Percentiles rank a stretch among this genome's conserved stretches.
Conservation (phyloP, 2,329 filamentous ascomycete species). For the Fusarium mundagurra region DNA sequence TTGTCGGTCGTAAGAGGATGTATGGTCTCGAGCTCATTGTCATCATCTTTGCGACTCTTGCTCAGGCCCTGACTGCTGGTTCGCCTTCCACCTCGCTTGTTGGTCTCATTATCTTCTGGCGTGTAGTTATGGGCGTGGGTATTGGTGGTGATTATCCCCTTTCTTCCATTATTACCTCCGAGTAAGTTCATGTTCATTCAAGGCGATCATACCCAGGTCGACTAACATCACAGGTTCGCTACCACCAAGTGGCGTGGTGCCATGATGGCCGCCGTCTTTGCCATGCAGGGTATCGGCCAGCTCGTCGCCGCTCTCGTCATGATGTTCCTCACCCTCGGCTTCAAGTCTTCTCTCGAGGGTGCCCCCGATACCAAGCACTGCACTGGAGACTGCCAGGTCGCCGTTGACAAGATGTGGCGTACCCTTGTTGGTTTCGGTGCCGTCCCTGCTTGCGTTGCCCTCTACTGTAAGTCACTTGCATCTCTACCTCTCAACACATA, state of each 20-base stretch:
- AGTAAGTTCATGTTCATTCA: conserved; percentile 56
- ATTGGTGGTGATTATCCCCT: conserved; percentile 76
- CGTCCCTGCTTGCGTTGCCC: conserved; percentile 80
- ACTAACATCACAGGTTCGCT: conserved; percentile 60
- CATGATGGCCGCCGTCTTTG: conserved; percentile 89
- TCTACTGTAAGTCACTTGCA: conserved; percentile 67
- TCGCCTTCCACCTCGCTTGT: conserved; percentile 72
- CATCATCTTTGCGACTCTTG: conserved; percentile 82
- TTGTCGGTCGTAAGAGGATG: conserved; percentile 76
- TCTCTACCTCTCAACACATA: neutral
- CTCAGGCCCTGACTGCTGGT: conserved; percentile 72
- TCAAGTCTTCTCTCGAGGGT: conserved; percentile 69
- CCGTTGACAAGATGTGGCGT: conserved; percentile 89
- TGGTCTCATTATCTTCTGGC: conserved; percentile 81
- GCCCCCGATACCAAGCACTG: conserved; percentile 66
- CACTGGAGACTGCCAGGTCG: conserved; percentile 48
- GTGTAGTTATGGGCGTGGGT: conserved; percentile 72
- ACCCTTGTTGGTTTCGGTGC: conserved; percentile 83
- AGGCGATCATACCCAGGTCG: rapidly evolving
- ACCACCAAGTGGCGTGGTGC: conserved; percentile 86
- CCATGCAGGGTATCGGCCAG: conserved; percentile 88
- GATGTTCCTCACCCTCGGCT: conserved; percentile 77
- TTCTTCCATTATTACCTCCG: conserved; percentile 84
- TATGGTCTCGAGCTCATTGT: conserved; percentile 82
- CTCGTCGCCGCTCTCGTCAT: conserved; percentile 79